Base-by-base conservation (phyloP, 148 eudicot genomes). In the Vaccinium corymbosum region DNA sequence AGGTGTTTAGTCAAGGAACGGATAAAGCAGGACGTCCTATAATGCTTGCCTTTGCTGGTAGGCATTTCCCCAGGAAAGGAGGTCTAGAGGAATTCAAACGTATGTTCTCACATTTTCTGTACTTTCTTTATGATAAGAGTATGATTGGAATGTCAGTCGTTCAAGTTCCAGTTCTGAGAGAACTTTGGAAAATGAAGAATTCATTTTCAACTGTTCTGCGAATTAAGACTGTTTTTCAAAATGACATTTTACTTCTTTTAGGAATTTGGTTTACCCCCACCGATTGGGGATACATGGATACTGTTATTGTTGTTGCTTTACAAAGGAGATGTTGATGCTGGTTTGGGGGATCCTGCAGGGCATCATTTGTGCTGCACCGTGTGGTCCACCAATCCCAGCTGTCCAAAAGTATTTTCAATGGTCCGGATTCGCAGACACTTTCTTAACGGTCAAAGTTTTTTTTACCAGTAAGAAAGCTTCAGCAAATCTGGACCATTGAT, bases 1-100 rank as follows among this genome's bases (percentile, higher is more conserved):
- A 94, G 80, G 25, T 91, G 87, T 94, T 96, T 80, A 56, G 84
- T 51, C 94, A 91, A 78, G 99, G 99, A 19, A 7, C 5, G 13
- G 98, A 96, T 71, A 94, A 90, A 82, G 78, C 81, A 17, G 98
- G 95, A 2, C 90, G 94, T 5, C 98, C 95, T 7, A 86, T 94
- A 46, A 25, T 86, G 1, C 83, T 94, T 32, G 86, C 82, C 49
- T 86, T 90, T 19, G 94, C 91, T 27, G 84, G 87, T 16, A 83
- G 90, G 73, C 99, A 96, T 88, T 86, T 89, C 66, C 90, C 85
- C 5, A 86, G 84, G 80, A 87, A 90, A 46, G 98, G 95, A 17
- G 94, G 98, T 79, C 78, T 91, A 6, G 98, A 94, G 0, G 98
- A 94, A 75, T 91, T 96, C 87, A 94, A 90, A 86, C 93, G 99